Base-by-base conservation (phyloP, 176 grass and related monocot genomes). In the Rhynchospora tenuis region DNA sequence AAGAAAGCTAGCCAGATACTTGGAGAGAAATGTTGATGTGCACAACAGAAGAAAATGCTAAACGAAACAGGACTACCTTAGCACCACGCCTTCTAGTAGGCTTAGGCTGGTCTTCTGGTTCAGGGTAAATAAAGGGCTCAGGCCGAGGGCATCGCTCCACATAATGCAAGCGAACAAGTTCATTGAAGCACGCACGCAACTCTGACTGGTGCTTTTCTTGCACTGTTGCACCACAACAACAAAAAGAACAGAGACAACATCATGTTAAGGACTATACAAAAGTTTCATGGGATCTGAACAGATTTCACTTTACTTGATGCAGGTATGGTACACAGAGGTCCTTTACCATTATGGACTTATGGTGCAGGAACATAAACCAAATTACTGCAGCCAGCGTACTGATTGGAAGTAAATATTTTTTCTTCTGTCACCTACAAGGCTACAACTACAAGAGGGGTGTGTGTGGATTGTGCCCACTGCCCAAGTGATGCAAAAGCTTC, bases 71-170 rank as follows among this genome's bases (percentile, higher is more conserved):
- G 66, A 84, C 85, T 93, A 98, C 85, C 92, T 93, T 98, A 70
- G 83, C 38, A 95, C 76, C 85, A 11, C 85, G 91, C 87, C 57
- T 93, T 86, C 87, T 98, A 15, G 84, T 61, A 38, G 80, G 71
- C 72, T 79, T 80, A 83, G 86, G 46, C 77, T 90, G 56, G 58
- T 90, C 96, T 50, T 89, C 91, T 77, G 66, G 45, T 84, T 78
- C 33, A 46, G 89, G 89, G 72, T 89, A 83, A 27, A 98, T 85
- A 71, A 83, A 85, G 71, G 96, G 96, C 86, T 95, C 86, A 50
- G 92, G 67, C 86, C 87, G 89, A 47, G 89, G 92, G 80, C 92
- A 98, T 55, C 80, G 92, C 69, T 98, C 92, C 87, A 98, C 89
- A 85, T 98, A 98, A 87, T 85, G 90, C 5, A 42, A 58, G 81